Base-by-base conservation (phyloP, 2,329 filamentous ascomycete species). In the Hymenoscyphus infarciens region DNA sequence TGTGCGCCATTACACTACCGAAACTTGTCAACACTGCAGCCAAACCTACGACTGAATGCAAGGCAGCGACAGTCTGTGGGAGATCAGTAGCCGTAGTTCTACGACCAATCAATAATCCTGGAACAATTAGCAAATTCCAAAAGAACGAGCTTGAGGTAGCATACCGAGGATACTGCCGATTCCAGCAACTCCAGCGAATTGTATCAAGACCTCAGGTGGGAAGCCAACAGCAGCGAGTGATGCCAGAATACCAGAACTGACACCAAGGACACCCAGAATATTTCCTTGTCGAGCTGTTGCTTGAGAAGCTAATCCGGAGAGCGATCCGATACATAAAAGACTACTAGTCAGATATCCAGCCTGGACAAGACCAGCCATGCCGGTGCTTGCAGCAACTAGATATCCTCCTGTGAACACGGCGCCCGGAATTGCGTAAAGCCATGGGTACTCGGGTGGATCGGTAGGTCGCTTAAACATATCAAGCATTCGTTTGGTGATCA, bases 401-500 rank as follows among this genome's bases (percentile, higher is more conserved):
- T 90, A 96, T 0, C 92, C 92, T 38, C 90, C 91, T 2, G 90
- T 89, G 67, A 94, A 96, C 0, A 96, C 70, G 2, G 85, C 78
- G 16, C 85, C 92, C 0, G 92, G 92, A 61, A 96, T 79, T 1
- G 87, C 89, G 71, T 95, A 96, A 0, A 96, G 79, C 90, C 90
- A 96, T 0, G 90, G 90, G 68, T 94, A 96, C 74, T 97, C 92
- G 0, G 89, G 87, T 35, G 92, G 92, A 69, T 96, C 92, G 4
- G 91, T 95, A 29, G 91, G 88, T 13, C 90, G 84, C 73, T 89
- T 90, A 74, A 94, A 94, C 90, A 94, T 94, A 74, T 96, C 92
- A 53, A 97, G 80, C 92, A 97, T 97, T 66, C 92, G 84, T 77
- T 96, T 96, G 2, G 92, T 96, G 64, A 97, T 91, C 53, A 96